Base-by-base conservation (phyloP, 768 basidiomycete genomes). In the Tephrocybe sp. region DNA sequence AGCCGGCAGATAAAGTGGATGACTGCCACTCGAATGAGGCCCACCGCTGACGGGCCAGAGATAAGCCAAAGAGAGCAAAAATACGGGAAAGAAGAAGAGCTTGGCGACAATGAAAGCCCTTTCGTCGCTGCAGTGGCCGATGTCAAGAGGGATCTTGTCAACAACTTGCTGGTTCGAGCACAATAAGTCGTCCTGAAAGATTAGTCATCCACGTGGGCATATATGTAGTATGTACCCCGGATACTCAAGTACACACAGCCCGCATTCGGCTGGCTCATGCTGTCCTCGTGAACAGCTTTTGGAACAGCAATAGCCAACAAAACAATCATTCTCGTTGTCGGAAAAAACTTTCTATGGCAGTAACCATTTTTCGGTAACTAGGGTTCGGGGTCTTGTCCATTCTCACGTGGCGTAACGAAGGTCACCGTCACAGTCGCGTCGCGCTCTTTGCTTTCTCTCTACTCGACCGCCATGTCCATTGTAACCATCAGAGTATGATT, bases 401-500 rank as follows among this genome's bases (percentile, higher is more conserved):
- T 38, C 43, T 37, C 58, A 53, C 50, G 57, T 60, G 44, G 35
- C 34, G 28, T 32, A 4, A 48, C 35, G 9, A 9, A 9, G 30
- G 47, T 56, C 47, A 52, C 37, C n/a, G 45, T 52, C 54, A 52
- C 47, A n/a, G 52, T 55, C 57, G 59, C 59, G 59, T 60, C 59
- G 59, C 59, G 59, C 47, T 34, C 19, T 38, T 37, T 32, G 31
- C 25, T 42, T n/a, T 30, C 13, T 1, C 34, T 43, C 40, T 51
- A 19, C 16, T 37, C n/a, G n/a, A n/a, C n/a, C n/a, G n/a, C n/a
- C n/a, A 86, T 86, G 85, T 84, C 86, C 37, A 80, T 83, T 58
- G 83, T 87, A 49, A 83, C 84, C 8, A 87, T 87, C 28, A 71
- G 84, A 63, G 86, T 86, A n/a, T n/a, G n/a, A n/a, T n/a, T n/a